Evolutionary conservation across 345 rosid genomes (phyloP).

Genomic region (Odontarrhena argentea): DNA sequence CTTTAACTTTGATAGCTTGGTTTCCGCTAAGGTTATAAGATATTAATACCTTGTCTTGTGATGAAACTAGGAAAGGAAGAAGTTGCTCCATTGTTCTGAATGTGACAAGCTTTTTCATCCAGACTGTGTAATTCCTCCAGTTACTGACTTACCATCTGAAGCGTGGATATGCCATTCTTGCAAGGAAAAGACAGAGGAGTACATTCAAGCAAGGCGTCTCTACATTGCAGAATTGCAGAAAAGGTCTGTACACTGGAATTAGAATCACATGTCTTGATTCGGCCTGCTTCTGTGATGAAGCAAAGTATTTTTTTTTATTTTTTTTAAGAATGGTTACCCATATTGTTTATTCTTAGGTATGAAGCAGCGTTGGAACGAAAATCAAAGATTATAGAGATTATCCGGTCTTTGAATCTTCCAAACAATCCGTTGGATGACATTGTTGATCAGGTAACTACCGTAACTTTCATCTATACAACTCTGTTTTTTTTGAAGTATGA

Average conservation of each 20-base stretch:
- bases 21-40: slow-evolving; percentile 18
- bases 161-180: slow-evolving; percentile 95
- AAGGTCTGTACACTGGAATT: slow-evolving; percentile 50
- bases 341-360: slow-evolving; percentile 56
- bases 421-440: slow-evolving; percentile 98
- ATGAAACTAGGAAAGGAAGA: slow-evolving; percentile 79
- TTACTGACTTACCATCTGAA: slow-evolving; percentile 63
- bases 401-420: slow-evolving; percentile 89
- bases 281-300: slow-evolving; percentile 20
- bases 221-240: slow-evolving; percentile 69
- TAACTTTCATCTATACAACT: slow-evolving; percentile 30
- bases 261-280: slow-evolving; percentile 31
- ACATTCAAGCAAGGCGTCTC: slow-evolving; percentile 65
- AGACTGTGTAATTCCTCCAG: slow-evolving; percentile 84
- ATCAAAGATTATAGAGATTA: slow-evolving; percentile 79
- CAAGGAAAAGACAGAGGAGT: slow-evolving; percentile 96
- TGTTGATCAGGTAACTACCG: slow-evolving; percentile 81
- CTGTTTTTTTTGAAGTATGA: slow-evolving; percentile 16
- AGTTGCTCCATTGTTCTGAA: slow-evolving; percentile 89
- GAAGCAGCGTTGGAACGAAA: slow-evolving; percentile 86
- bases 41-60: slow-evolving; percentile 28
- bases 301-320: slow-evolving; percentile 6
- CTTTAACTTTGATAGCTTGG: slow-evolving; percentile 29
- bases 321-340: slow-evolving; percentile 12
- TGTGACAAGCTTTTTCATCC: slow-evolving; percentile 91